Base-by-base conservation (phyloP, 192 early-diverging fungal genomes). In the Thamnidium elegans region DNA sequence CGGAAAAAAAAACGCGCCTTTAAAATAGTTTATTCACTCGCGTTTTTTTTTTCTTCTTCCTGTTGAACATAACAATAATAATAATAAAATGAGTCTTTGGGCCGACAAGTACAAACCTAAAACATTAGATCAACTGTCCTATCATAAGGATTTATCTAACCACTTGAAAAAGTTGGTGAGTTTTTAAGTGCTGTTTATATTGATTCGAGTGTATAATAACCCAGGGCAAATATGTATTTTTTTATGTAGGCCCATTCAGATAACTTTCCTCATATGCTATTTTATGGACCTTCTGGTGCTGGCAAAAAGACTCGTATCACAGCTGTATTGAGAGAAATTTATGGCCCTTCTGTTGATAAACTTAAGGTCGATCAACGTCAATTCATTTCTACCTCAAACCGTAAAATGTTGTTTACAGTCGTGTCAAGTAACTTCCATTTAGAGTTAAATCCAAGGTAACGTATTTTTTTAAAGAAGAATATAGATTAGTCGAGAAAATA, bases 221-320 rank as follows among this genome's bases (percentile, higher is more conserved):
- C 43, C 43, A 50, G 8, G 14, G 39, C 1, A 23, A 20, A n/a
- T 14, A 9, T 58, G 26, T 26, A 26, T 19, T 36, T 48, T 14
- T 63, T 50, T 53, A 13, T 11, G 7, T 65, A 88, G 86, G 79
- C 85, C 6, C 34, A 69, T 31, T 86, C 86, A 5, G 84, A 79
- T n/a, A 92, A 97, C 73, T 88, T 99, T 48, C 97, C 97, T 31
- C 97, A 99, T 60, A 71, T 96, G 69, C 82, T 99, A 1, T 84
- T 99, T 26, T 98, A 96, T 77, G 97, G 97, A 7, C 97, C 97
- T 3, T 83, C 91, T 2, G 97, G 97, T 20, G 92, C 94, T 0
- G 97, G 97, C 17, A 98, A 98, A 80, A 95, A 96, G 66, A 99
- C 97, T 43, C 82, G 97, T 19, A 89, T 99, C 39, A 82, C 87